Percentiles rank a stretch among this genome's conserved stretches.
Conservation (phyloP, 1,139 yeast species). For the Yamadazyma triangularis region DNA sequence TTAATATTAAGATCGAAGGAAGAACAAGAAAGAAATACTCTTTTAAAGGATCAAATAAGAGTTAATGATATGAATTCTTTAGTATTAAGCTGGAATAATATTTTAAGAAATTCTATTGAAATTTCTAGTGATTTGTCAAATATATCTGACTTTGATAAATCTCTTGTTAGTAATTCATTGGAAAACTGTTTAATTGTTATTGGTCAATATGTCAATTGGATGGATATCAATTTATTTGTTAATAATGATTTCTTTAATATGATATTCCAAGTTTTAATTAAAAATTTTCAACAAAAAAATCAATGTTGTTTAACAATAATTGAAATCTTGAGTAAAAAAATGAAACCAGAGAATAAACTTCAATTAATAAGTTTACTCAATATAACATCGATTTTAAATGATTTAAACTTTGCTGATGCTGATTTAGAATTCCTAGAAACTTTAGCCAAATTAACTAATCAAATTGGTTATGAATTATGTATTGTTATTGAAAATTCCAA, state of each 20-base stretch:
- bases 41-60: slow-evolving; percentile 79
- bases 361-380: slow-evolving; percentile 69
- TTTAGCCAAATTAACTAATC: slow-evolving; percentile 68
- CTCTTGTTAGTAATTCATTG: slow-evolving; percentile 30
- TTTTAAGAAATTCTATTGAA: slow-evolving; percentile 44
- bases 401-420: slow-evolving; percentile 28
- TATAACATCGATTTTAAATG: slow-evolving; percentile 50
- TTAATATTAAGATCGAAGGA: slow-evolving; percentile 66
- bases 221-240: slow-evolving; percentile 79
- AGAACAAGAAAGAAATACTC: slow-evolving; percentile 59
- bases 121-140: too few species aligned
- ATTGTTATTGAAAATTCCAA: slow-evolving; percentile 50
- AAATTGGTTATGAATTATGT: slow-evolving; percentile 72
- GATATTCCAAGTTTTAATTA: slow-evolving; percentile 34
- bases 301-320: slow-evolving; percentile 67
- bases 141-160: too few species aligned
- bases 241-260: slow-evolving; percentile 59
- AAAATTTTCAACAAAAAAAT: slow-evolving; percentile 6
- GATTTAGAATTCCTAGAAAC: slow-evolving; percentile 72
- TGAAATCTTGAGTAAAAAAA: slow-evolving; percentile 85
- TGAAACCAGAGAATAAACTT: slow-evolving; percentile 83
- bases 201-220: slow-evolving; percentile 92
- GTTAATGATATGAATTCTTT: slow-evolving; percentile 67
- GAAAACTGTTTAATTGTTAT: slow-evolving; percentile 65
- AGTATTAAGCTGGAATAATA: slow-evolving; percentile 64